phyloP scores from a whole-genome alignment of 2,329 filamentous ascomycete genomes.

The Dothidotthia symphoricarpi region DNA sequence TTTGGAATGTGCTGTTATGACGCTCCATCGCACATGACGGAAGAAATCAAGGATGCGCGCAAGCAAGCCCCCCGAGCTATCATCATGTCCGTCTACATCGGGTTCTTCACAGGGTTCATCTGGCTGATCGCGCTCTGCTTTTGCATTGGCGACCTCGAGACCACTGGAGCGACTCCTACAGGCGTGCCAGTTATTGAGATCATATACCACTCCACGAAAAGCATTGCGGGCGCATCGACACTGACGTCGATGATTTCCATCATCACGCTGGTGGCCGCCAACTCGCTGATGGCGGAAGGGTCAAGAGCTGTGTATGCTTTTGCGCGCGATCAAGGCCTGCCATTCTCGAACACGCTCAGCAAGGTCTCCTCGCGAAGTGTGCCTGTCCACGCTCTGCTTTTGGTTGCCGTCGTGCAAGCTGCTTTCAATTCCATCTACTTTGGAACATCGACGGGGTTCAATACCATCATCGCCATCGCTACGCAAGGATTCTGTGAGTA shows the following conservation, averaged over 20 bases:
- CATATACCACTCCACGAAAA: slow-evolving; percentile 51
- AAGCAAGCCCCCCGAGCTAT: slow-evolving; percentile 52
- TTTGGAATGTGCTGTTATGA: slow-evolving; percentile 58
- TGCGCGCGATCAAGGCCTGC: slow-evolving; percentile 54
- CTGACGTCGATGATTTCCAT: slow-evolving; percentile 50
- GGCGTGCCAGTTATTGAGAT: slow-evolving; percentile 56
- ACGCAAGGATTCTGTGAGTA: slow-evolving; percentile 57
- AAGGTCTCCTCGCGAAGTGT: slow-evolving; percentile 51
- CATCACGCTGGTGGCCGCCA: slow-evolving; percentile 49
- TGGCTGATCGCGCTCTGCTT: slow-evolving; percentile 44
- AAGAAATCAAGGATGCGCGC: slow-evolving; percentile 54
- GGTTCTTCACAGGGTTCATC: slow-evolving; percentile 42
- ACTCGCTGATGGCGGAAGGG: slow-evolving; percentile 50
- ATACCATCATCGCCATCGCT: slow-evolving; percentile 57
- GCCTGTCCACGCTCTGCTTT: slow-evolving; percentile 51
- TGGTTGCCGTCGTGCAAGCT: slow-evolving; percentile 51
- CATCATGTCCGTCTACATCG: slow-evolving; percentile 41
- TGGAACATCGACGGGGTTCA: slow-evolving; percentile 55
- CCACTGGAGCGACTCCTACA: slow-evolving; percentile 47
- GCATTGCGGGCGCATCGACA: slow-evolving; percentile 46
- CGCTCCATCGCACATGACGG: slow-evolving; percentile 53
- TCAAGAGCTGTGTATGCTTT: slow-evolving; percentile 50
- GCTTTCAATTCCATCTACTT: slow-evolving; percentile 57
- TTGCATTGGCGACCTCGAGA: slow-evolving; percentile 46
- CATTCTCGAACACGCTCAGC: slow-evolving; percentile 50